Conservation (phyloP, 2,329 filamentous ascomycete species). For the Leptodontidium sp. region DNA sequence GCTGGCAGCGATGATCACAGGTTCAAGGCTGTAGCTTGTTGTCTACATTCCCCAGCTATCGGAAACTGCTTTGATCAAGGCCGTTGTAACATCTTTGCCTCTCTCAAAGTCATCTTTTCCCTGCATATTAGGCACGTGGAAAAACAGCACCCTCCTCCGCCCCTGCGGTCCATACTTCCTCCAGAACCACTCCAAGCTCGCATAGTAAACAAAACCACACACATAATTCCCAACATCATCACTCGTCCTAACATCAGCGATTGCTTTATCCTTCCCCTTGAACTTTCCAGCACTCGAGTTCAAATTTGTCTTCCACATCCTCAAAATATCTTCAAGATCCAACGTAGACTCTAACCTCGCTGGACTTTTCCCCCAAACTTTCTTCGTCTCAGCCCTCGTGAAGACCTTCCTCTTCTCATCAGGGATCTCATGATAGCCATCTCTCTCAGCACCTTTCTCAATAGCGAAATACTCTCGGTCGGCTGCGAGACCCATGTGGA, state of each 20-base stretch:
- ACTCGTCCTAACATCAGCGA: conserved; percentile 28
- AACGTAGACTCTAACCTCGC: conserved; percentile 26
- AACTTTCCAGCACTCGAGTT: not conserved
- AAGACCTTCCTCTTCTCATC: conserved; percentile 69
- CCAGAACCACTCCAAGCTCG: conserved; percentile 65
- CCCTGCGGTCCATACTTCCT: conserved; percentile 48
- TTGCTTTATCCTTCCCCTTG: not conserved
- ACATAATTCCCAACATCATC: conserved; percentile 75
- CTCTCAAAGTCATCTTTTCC: not conserved
- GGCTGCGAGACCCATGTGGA: conserved; percentile 82
- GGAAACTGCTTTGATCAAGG: conserved; percentile 27
- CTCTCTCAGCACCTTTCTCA: conserved; percentile 73
- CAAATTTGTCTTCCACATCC: conserved; percentile 22
- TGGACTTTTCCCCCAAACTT: conserved; percentile 45
- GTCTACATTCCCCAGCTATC: not conserved
- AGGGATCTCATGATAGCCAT: conserved; percentile 64
- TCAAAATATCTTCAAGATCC: conserved; percentile 29
- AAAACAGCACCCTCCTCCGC: conserved; percentile 63
- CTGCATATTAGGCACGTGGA: conserved; percentile 67
- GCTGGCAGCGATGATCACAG: no score
- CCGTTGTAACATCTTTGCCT: conserved; percentile 22
- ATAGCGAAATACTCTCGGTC: conserved; percentile 71
- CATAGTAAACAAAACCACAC: conserved; percentile 80
- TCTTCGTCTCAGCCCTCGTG: conserved; percentile 57
- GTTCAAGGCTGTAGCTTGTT: no score